These are phyloP conservation scores for Coprinopsis sp. DNA, from an alignment of 768 basidiomycete species.

Conservation along the genomic window DNA sequence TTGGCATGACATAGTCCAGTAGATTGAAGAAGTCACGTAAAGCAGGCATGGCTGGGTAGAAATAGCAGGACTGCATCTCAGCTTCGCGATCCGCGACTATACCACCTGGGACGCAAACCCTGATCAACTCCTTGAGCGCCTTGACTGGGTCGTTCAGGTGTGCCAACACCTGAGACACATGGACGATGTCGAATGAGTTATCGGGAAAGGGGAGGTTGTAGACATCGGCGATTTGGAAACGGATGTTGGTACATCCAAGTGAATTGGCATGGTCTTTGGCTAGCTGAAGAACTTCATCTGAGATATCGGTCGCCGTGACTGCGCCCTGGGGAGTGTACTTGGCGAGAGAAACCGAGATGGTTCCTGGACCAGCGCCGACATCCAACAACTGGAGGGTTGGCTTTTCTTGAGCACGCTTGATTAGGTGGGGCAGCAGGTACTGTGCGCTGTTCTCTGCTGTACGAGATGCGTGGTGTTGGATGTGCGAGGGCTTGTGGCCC, in stretches of 20 bases:
- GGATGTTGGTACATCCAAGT: constrained; percentile 31
- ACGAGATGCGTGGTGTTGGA: constrained; percentile 1
- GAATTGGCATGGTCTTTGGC: constrained; percentile 27
- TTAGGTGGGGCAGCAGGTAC: constrained; percentile 4
- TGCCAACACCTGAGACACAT: constrained; percentile 46
- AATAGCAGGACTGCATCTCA: constrained; percentile 34
- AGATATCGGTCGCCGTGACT: constrained; percentile 40
- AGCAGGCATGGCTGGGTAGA: constrained; percentile 17
- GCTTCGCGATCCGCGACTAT: constrained; percentile 42
- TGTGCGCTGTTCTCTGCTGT: constrained; percentile 4
- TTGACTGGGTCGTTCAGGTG: constrained; percentile 39
- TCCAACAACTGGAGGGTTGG: constrained; percentile 38
- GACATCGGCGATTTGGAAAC: constrained; percentile 36
- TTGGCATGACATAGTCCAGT: background rate
- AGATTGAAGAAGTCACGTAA: background rate
- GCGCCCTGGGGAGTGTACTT: constrained; percentile 33
- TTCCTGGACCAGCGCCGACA: constrained; percentile 49
- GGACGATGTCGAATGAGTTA: constrained; percentile 43
- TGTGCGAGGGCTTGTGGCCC: background rate
- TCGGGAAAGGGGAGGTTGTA: constrained; percentile 33
- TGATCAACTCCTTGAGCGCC: constrained; percentile 42
- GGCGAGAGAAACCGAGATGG: constrained; percentile 44
- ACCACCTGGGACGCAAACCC: constrained; percentile 43
- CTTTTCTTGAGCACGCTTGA: background rate
- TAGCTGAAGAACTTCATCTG: constrained; percentile 27